Evolutionary conservation across 495 filamentous ascomycete species (phyloP).

Genomic region (Daldinia vernicosa): DNA sequence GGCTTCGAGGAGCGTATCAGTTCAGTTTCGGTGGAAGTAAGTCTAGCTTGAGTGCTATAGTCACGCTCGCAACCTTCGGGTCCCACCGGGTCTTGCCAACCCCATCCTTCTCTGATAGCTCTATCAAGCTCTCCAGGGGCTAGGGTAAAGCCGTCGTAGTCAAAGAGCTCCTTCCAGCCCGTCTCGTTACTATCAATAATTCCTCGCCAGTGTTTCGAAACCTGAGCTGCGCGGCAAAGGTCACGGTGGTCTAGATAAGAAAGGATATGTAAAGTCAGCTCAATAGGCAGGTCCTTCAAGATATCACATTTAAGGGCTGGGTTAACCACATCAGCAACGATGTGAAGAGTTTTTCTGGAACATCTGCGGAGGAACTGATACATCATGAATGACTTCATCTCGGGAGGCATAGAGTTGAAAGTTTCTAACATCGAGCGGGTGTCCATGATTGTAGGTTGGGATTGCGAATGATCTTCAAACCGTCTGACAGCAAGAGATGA

Average conservation of each 20-base stretch:
- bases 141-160: slow-evolving; percentile 79
- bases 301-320: slow-evolving; percentile 98
- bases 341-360: slow-evolving; percentile 86
- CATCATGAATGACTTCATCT: slow-evolving; percentile 93
- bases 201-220: slow-evolving; percentile 92
- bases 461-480: slow-evolving; percentile 27
- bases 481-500: slow-evolving; percentile 29
- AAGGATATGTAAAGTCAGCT: slow-evolving; percentile 87
- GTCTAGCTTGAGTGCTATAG: slow-evolving; percentile 63
- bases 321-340: slow-evolving; percentile 92
- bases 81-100: slow-evolving; percentile 91
- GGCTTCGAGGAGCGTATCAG: slow-evolving; percentile 52
- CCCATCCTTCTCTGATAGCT: slow-evolving; percentile 95
- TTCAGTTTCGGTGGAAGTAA: slow-evolving; percentile 60
- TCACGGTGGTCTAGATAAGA: slow-evolving; percentile 87
- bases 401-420: slow-evolving; percentile 88
- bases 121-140: slow-evolving; percentile 84
- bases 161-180: slow-evolving; percentile 93
- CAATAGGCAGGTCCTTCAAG: slow-evolving; percentile 79
- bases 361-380: slow-evolving; percentile 92
- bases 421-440: slow-evolving; percentile 85
- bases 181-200: slow-evolving; percentile 92
- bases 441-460: slow-evolving; percentile 64
- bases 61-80: slow-evolving; percentile 81
- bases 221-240: slow-evolving; percentile 90